phyloP scores from a whole-genome alignment of 164 flowering plant genomes.

The Echeveria elegans region DNA sequence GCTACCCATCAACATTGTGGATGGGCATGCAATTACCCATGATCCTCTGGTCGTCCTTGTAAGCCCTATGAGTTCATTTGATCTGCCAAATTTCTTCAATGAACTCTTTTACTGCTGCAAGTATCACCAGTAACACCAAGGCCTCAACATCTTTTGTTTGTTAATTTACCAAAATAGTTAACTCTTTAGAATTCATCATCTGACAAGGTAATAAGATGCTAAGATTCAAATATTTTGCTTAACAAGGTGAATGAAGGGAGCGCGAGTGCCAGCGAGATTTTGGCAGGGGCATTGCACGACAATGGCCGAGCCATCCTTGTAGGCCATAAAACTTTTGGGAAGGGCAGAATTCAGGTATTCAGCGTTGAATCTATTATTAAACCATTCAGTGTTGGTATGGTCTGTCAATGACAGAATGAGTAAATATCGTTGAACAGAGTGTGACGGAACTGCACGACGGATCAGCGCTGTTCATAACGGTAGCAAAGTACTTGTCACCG shows the following conservation, averaged over 20 bases:
- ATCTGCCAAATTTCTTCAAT: too few relatives aligned
- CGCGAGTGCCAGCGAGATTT: conserved; percentile 95
- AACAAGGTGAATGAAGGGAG: conserved; percentile 92
- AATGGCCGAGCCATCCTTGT: conserved; percentile 90
- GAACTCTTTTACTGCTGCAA: too few relatives aligned
- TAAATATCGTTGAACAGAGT: conserved; percentile 40
- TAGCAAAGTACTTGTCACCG: conserved; percentile 89
- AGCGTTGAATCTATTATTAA: neutral
- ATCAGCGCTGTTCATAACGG: conserved; percentile 85
- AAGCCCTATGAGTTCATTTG: conserved; percentile 47
- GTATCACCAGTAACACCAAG: too few relatives aligned
- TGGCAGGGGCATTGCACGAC: conserved; percentile 96
- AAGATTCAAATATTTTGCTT: neutral
- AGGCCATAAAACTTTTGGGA: conserved; percentile 88
- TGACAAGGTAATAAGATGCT: too few relatives aligned
- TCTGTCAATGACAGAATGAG: neutral
- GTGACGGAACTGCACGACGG: conserved; percentile 95
- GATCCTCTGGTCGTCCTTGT: conserved; percentile 97
- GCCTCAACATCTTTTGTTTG: too few relatives aligned
- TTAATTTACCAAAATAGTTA: too few relatives aligned
- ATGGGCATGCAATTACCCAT: conserved; percentile 89
- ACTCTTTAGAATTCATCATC: neutral
- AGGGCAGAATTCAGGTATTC: conserved; percentile 90
- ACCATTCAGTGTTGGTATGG: neutral
- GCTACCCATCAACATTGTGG: conserved; percentile 64